These are phyloP conservation scores for Balakata baccata DNA, from an alignment of 345 rosid species.

Conservation along the genomic window DNA sequence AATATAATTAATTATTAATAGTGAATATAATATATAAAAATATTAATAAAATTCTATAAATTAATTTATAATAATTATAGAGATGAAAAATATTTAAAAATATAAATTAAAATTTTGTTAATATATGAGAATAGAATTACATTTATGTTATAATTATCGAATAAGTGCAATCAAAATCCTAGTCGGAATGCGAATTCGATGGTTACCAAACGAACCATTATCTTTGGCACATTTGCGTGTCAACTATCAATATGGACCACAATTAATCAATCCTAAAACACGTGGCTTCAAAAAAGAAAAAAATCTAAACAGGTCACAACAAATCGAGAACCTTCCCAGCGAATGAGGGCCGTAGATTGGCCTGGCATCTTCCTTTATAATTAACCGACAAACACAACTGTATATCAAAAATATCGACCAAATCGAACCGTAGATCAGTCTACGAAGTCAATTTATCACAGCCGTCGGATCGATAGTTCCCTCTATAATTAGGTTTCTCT, in stretches of 20 bases:
- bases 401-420: neutral
- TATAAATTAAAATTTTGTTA: too few species aligned
- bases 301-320: neutral
- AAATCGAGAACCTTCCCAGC: conserved; percentile 19
- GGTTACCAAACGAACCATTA: neutral
- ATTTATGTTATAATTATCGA: neutral
- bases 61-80: too few species aligned
- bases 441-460: neutral
- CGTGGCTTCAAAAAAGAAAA: conserved; percentile 9
- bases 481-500: neutral
- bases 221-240: neutral
- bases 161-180: neutral
- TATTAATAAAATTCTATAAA: too few species aligned
- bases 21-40: too few species aligned
- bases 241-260: neutral
- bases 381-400: neutral
- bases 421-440: conserved; percentile 25
- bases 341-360: neutral
- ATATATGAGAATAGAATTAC: too few species aligned
- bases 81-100: too few species aligned
- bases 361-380: neutral
- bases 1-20: too few species aligned
- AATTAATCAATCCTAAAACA: neutral
- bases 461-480: conserved; percentile 25
- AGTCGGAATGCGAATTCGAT: neutral